Percentiles rank a stretch among this genome's conserved stretches.
These are phyloP conservation scores for Craspedostauros australis DNA, from an alignment of 108 stramenopile species.

Conservation along the genomic window DNA sequence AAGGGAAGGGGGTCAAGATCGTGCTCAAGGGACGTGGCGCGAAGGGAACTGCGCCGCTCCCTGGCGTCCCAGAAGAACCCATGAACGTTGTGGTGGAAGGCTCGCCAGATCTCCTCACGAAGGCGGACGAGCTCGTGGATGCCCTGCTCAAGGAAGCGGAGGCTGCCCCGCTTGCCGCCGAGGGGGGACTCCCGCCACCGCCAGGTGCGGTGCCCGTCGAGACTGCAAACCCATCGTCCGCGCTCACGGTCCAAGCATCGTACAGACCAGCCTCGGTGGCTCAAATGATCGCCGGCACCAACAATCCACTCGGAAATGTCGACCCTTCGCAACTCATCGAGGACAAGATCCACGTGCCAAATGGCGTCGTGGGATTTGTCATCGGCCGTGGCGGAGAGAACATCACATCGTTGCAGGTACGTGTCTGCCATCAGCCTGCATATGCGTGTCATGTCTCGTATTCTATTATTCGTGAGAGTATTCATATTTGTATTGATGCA, in stretches of 20 bases:
- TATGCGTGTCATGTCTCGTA: too few species aligned
- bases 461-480: too few species aligned
- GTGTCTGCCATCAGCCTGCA: too few species aligned
- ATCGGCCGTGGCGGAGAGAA: too few species aligned
- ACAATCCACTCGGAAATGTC: constrained; percentile 26
- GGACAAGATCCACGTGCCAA: constrained; percentile 76
- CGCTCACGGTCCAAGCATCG: constrained; percentile 3
- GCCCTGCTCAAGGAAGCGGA: constrained; percentile 59
- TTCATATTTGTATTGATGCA: too few species aligned
- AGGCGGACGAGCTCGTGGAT: constrained; percentile 48
- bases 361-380: constrained; percentile 53
- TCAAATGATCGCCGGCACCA: constrained; percentile 48
- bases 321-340: constrained; percentile 44
- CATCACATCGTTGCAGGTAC: too few species aligned
- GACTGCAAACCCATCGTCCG: constrained; percentile 2
- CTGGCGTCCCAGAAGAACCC: constrained; percentile 55
- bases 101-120: constrained; percentile 27
- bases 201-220: not conserved
- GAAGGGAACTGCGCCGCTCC: constrained; percentile 24
- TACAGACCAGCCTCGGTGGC: constrained; percentile 79
- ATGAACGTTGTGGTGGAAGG: constrained; percentile 69
- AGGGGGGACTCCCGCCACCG: not conserved
- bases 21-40: constrained; percentile 34
- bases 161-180: constrained; percentile 45
- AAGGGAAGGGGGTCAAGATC: constrained; percentile 13